Evolutionary conservation across 1,284 basidiomycete species (phyloP), one percentile per base, ranked within the genome.

Genomic region (Ganoderma lingzhi): DNA sequence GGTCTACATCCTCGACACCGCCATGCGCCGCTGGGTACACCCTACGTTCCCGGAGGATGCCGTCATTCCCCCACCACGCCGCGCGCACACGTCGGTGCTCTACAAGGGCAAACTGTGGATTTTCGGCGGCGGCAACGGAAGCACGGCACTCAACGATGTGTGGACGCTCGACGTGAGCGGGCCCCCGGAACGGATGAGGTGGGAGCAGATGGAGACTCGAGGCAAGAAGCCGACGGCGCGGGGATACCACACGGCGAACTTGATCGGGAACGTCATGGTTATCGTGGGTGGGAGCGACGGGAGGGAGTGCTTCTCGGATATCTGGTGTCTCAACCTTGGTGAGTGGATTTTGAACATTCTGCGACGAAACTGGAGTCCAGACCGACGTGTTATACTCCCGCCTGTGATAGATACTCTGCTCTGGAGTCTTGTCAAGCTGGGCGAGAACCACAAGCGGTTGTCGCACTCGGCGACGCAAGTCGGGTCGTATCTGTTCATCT

Each of bases 91-190:
- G 0, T 90, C 94, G 2, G 93, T 96, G 32, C 83, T 90, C 42
- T 91, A 95, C 77, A 84, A 86, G 56, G 86, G 88, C 66, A 92
- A 89, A 76, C 86, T 98, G 0, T 94, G 94, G 84, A 83, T 98
- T 3, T 98, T 98, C 77, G 96, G 96, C 4, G 96, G 96, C 28
- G 96, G 96, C 2, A 97, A 96, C 71, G 96, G 96, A 0, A 86
- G 93, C 80, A 90, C 89, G 23, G 96, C 96, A 0, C 84, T 98
- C 70, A 96, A 96, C 76, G 96, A 98, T 78, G 84, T 97, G 8
- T 97, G 96, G 95, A 89, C 91, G 19, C 84, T 97, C 17, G 95
- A 97, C 71, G 87, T 93, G 0, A 75, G 77, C 37, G 79, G 79
- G 3, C 78, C 83, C 64, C 77, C 82, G n/a, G 81, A 84, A 44